Base-by-base conservation (phyloP, 768 basidiomycete genomes). In the Tephrocybe sp. region DNA sequence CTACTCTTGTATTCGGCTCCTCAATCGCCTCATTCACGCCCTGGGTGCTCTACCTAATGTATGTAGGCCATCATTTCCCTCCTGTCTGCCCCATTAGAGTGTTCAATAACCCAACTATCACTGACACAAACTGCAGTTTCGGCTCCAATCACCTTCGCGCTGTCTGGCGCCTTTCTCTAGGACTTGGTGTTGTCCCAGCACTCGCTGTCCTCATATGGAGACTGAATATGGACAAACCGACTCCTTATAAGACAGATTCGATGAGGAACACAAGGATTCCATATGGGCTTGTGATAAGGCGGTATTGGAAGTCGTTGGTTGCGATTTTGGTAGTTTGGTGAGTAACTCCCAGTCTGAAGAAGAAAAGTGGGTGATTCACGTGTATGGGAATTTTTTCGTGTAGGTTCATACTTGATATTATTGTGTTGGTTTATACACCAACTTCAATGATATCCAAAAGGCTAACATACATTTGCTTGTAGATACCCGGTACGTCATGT, bases 11-110 rank as follows among this genome's bases (percentile, higher is more conserved):
- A 59, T 68, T 83, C 50, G 89, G 88, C 30, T 90, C 90, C 62
- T 87, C 88, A 34, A 64, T 93, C 43, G 72, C 85, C 3, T 74
- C n/a, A n/a, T n/a, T n/a, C n/a, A n/a, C n/a, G n/a, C n/a, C n/a
- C n/a, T n/a, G n/a, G n/a, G n/a, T n/a, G 21, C 73, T 93, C 18
- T 89, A 83, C 62, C 92, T 90, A 90, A 95, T 94, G 85, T 88
- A 55, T 39, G 84, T 70, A 15, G 21, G 48, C 17, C 17, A n/a
- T 21, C n/a, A n/a, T n/a, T n/a, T n/a, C n/a, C n/a, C n/a, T n/a
- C n/a, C n/a, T n/a, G n/a, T n/a, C n/a, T n/a, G n/a, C n/a, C n/a
- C n/a, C n/a, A n/a, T n/a, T 11, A 0, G 26, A 3, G 4, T 23
- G 25, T 11, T 18, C 10, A 18, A 6, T 4, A 9, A 7, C 12